Evolutionary conservation across 139 green algal species (phyloP), one percentile per base, ranked within the genome.

Genomic region (Diplosphaera chodatii): DNA sequence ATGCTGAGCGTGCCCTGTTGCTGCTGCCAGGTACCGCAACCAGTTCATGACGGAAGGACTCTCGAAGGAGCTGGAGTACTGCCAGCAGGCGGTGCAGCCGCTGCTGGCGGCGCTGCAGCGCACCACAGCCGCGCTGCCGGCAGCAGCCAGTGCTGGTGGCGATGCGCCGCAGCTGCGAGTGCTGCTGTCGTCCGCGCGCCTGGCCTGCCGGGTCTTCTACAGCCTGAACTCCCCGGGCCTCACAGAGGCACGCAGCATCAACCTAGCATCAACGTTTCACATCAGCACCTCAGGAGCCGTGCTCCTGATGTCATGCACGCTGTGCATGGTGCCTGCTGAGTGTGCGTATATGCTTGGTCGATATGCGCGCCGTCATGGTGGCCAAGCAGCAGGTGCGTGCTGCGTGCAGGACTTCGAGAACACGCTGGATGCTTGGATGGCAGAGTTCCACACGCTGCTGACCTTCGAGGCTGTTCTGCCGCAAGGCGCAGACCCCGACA

Each of bases 211-310:
- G n/a, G 93, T 97, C 31, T 98, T 98, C 82, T 97, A 90, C 83
- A 97, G 90, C 1, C 82, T 99, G 56, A 97, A 97, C 80, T 90
- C 81, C 0, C 88, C 89, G 13, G 93, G 93, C 22, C 82, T 99
- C 23, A 97, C 95, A 25, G 89, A 97, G 70, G 88, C n/a, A n/a
- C n/a, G n/a, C n/a, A n/a, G n/a, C n/a, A n/a, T n/a, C n/a, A n/a
- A n/a, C n/a, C n/a, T n/a, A n/a, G n/a, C n/a, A n/a, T n/a, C n/a
- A n/a, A n/a, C n/a, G n/a, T n/a, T n/a, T n/a, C n/a, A n/a, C n/a
- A n/a, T n/a, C n/a, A n/a, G n/a, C n/a, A n/a, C n/a, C n/a, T n/a
- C n/a, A n/a, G n/a, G n/a, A n/a, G n/a, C n/a, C n/a, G n/a, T n/a
- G n/a, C n/a, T n/a, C n/a, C n/a, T n/a, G n/a, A n/a, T n/a, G n/a